Percentiles rank a stretch among this genome's conserved stretches.
Evolutionary conservation across 306 rosid genomes (phyloP).

Genomic region (Arachis hypogaea): DNA sequence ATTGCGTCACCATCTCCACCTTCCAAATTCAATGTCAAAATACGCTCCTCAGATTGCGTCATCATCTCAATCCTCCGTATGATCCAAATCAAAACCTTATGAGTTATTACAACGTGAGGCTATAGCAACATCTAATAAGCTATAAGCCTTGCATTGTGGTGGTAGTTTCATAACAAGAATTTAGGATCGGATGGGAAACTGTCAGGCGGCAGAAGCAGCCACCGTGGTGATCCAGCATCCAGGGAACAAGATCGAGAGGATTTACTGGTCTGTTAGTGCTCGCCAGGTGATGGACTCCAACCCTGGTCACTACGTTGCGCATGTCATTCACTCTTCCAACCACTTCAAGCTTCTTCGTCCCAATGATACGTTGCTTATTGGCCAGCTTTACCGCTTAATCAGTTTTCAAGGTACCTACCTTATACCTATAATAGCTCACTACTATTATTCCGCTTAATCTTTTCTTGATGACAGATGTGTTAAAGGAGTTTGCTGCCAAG

Average conservation of each 20-base stretch:
- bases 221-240: conserved; percentile 76
- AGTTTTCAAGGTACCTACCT: conserved; percentile 61
- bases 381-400: conserved; percentile 74
- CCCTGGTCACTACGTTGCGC: conserved; percentile 81
- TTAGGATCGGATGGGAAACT: conserved; percentile 63
- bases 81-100: too few species aligned
- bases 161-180: too few species aligned
- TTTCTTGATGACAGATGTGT: conserved; percentile 48
- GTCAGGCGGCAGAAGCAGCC: conserved; percentile 85
- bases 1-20: background rate
- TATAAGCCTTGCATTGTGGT: too few species aligned
- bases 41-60: too few species aligned
- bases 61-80: too few species aligned
- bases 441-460: background rate
- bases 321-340: conserved; percentile 51
- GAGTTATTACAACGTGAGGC: too few species aligned
- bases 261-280: conserved; percentile 74
- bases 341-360: conserved; percentile 86
- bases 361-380: conserved; percentile 65
- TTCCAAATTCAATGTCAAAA: background rate
- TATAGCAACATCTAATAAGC: too few species aligned
- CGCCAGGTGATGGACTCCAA: conserved; percentile 60
- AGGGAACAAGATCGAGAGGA: conserved; percentile 58
- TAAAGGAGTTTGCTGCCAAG: conserved; percentile 80
- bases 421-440: background rate